phyloP scores from a whole-genome alignment of 2,329 filamentous ascomycete genomes.

The Trichoderma sp. region DNA sequence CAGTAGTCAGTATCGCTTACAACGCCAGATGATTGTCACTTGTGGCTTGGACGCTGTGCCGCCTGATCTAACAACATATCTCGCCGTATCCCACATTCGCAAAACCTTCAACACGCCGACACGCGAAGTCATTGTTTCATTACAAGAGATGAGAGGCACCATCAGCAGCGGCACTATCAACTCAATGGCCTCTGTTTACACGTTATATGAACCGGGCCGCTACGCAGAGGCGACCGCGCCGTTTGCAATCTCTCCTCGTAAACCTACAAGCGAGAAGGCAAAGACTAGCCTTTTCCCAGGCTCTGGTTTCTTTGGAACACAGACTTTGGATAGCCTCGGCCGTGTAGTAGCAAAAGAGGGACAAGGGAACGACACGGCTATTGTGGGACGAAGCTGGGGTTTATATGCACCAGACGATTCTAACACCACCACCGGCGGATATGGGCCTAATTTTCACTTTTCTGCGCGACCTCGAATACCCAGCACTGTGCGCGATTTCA shows the following conservation, averaged over 20 bases:
- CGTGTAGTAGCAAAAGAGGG: background rate
- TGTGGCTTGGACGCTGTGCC: background rate
- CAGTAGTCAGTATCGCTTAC: background rate
- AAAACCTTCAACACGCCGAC: background rate
- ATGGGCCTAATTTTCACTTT: background rate
- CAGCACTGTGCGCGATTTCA: background rate
- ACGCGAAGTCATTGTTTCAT: background rate
- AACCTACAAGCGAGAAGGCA: background rate
- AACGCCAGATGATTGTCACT: background rate
- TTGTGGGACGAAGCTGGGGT: background rate
- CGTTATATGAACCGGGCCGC: background rate
- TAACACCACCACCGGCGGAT: background rate
- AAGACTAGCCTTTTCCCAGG: background rate
- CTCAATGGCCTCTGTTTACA: background rate
- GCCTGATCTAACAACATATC: background rate
- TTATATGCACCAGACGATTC: background rate
- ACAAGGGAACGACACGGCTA: background rate
- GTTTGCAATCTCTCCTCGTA: background rate
- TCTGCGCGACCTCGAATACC: background rate
- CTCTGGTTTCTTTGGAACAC: background rate
- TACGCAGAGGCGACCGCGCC: background rate
- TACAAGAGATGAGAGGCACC: background rate
- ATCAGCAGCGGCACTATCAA: background rate
- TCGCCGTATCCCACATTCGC: background rate
- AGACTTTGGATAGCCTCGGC: background rate